Base-by-base conservation (phyloP, 2,329 filamentous ascomycete species). In the Fusarium nelsonii region DNA sequence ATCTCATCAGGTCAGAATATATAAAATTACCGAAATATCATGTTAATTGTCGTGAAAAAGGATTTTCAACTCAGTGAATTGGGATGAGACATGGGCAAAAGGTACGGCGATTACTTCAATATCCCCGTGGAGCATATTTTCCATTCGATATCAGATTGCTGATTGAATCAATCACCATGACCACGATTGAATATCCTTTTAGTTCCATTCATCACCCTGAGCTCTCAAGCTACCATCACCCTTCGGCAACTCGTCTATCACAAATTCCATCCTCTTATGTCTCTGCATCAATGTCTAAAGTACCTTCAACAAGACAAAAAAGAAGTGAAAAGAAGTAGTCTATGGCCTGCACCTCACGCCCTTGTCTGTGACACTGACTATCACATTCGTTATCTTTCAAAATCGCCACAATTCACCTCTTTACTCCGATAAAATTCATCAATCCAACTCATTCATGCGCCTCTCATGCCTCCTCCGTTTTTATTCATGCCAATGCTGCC, bases 211-310 rank as follows among this genome's bases (percentile, higher is more conserved):
- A 28, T 18, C 26, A 40, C 48, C 53, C 28, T 9, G 11, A 32
- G n/a, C 18, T n/a, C 23, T 26, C 8, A 7, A 18, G 28, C 43
- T 45, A 12, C 11, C 10, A 16, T 41, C 43, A 30, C 48, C 33
- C 34, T 51, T 72, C 68, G 60, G 55, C 60, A 60, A 68, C 70
- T 63, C 53, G 46, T 74, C 72, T 74, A 74, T 73, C 69, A 62
- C 66, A 58, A 73, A 61, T 65, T 37, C 68, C 65, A 55, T 63
- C 41, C 65, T 55, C 57, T 40, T 57, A 53, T 58, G 63, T 62
- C 43, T 58, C 58, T 68, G 62, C 56, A 40, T 64, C 66, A 59
- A 65, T 72, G 67, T 74, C 72, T 74, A 74, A 62, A 43, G 46
- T 52, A 55, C 41, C 43, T 49, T 58, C 65, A 63, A 69, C 58